Base-by-base conservation (phyloP, 2,329 filamentous ascomycete genomes). In the Colletotrichum sp. region DNA sequence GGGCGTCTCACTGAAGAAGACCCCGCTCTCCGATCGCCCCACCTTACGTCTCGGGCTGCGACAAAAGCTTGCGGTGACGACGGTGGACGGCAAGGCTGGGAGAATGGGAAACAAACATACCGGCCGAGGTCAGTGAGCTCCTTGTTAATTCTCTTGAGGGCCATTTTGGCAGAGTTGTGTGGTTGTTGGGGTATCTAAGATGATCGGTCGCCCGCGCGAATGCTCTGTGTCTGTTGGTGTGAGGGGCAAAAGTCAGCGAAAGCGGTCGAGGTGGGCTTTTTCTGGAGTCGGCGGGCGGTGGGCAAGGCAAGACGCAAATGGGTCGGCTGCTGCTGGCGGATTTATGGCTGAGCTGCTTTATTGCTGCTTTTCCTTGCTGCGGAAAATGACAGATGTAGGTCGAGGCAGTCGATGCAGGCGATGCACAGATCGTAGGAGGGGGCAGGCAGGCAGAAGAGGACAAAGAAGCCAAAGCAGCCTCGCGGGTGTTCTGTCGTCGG, bases 141-240 rank as follows among this genome's bases (percentile, higher is more conserved):
- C 93, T 96, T 97, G 92, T 96, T 96, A 88, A 97, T 97, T 87
- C 95, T 93, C 94, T 97, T 97, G 83, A 97, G 92, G 87, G 95
- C 95, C 95, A 97, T 97, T 84, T 80, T 80, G 79, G 69, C 72
- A 80, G 76, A 80, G 79, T 30, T 76, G 66, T 74, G 71, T 78
- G 75, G 71, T 76, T 43, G 74, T 75, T 72, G 71, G 78, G 76
- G 77, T 77, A 79, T 77, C 76, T 74, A 75, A 72, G 73, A 75
- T 68, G 73, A 21, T 72, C 34, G 68, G 65, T 76, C 74, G 74
- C 58, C 55, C 63, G 70, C 72, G 73, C 69, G 64, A 64, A 61
- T 74, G 74, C 71, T 68, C 24, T 74, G 72, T 72, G 56, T 76
- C 71, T 76, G 71, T 70, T 74, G 74, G 69, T 75, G 74, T 74